Evolutionary conservation across 306 rosid genomes (phyloP).

Genomic region (apple (Malus domestica)): DNA sequence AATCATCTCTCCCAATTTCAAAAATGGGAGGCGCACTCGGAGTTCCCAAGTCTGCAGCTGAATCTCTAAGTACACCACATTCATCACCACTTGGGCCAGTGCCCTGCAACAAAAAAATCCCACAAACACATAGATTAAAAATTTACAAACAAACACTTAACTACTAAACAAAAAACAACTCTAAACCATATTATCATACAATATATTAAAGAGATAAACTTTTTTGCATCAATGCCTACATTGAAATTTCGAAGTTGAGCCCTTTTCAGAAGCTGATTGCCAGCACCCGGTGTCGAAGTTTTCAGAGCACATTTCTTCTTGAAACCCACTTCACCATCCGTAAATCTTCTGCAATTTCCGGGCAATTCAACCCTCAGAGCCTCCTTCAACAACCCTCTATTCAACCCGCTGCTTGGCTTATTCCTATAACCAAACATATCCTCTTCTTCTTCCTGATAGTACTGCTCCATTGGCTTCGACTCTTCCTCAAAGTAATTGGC

Average conservation of each 20-base stretch:
- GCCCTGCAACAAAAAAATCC: slow-evolving; percentile 19
- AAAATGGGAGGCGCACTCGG: slow-evolving; percentile 97
- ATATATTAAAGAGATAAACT: neutral
- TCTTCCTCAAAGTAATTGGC: slow-evolving; percentile 50
- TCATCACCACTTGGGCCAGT: slow-evolving; percentile 18
- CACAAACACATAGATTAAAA: neutral
- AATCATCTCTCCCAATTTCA: slow-evolving; percentile 24
- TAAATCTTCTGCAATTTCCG: slow-evolving; percentile 44
- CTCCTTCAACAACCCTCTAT: slow-evolving; percentile 48
- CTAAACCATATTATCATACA: neutral
- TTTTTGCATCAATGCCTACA: slow-evolving; percentile 17
- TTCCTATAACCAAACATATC: slow-evolving; percentile 27
- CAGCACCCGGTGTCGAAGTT: slow-evolving; percentile 45
- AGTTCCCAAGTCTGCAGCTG: slow-evolving; percentile 61
- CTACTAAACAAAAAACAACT: neutral
- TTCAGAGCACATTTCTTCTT: slow-evolving; percentile 37
- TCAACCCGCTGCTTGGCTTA: slow-evolving; percentile 29
- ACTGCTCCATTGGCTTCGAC: slow-evolving; percentile 33
- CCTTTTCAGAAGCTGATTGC: slow-evolving; percentile 34
- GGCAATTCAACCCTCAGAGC: slow-evolving; percentile 61
- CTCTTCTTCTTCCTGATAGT: slow-evolving; percentile 37
- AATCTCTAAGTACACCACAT: slow-evolving; percentile 36
- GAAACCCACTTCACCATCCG: slow-evolving; percentile 55
- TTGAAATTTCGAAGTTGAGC: slow-evolving; percentile 32
- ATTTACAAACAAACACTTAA: neutral